Conservation (phyloP, 2,329 filamentous ascomycete species). For the Cercospora sp. region DNA sequence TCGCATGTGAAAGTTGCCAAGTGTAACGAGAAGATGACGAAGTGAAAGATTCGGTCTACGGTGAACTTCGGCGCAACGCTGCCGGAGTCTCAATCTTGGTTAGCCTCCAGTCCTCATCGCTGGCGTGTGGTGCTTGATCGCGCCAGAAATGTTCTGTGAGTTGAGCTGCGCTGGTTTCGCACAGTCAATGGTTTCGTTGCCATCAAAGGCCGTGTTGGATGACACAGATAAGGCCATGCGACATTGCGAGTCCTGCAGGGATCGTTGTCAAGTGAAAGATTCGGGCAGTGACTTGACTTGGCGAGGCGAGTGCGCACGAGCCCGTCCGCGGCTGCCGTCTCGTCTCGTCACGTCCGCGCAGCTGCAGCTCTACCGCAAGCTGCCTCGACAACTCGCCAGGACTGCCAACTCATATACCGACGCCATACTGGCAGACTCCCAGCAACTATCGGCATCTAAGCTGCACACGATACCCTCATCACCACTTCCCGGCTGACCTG, state of each 20-base stretch:
- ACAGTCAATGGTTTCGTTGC: not conserved
- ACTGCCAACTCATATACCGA: not conserved
- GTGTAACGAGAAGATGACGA: not conserved
- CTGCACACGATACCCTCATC: not conserved
- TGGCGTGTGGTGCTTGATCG: not conserved
- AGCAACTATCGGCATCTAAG: not conserved
- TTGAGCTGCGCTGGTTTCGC: not conserved
- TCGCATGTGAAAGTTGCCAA: constrained; percentile 11
- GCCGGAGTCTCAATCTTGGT: not conserved
- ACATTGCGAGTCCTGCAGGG: not conserved
- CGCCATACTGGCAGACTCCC: not conserved
- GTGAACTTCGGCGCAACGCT: not conserved
- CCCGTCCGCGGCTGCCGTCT: not conserved
- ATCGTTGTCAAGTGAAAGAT: not conserved
- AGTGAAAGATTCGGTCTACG: not conserved
- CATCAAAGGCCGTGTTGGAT: not conserved
- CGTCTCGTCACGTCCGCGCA: not conserved
- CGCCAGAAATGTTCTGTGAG: not conserved
- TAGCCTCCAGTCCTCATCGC: not conserved
- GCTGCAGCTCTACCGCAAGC: not conserved
- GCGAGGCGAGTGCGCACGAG: not conserved
- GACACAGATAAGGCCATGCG: not conserved
- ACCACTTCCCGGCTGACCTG: not conserved
- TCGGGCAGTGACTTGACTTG: not conserved
- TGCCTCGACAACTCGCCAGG: not conserved